Evolutionary conservation across 2,329 filamentous ascomycete species (phyloP).

Genomic region (Calonectria hongkongensis): DNA sequence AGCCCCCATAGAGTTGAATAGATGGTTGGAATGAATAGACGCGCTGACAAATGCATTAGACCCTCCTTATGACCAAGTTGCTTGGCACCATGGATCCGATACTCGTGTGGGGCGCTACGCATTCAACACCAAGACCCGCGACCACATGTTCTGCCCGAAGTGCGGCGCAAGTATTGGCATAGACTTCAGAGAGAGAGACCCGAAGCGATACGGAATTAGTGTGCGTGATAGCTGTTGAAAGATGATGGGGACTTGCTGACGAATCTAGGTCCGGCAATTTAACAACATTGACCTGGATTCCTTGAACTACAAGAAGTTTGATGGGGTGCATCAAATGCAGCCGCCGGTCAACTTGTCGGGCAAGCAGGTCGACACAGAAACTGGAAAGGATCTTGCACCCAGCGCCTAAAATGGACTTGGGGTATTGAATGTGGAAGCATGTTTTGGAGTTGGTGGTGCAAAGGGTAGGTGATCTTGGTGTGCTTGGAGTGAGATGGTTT

Average conservation of each 20-base stretch:
- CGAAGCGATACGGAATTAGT: constrained; percentile 64
- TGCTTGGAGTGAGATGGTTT: not conserved
- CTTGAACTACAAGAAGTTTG: constrained; percentile 59
- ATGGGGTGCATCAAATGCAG: constrained; percentile 59
- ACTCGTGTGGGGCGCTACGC: constrained; percentile 51
- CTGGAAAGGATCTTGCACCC: constrained; percentile 33
- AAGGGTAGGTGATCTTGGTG: not conserved
- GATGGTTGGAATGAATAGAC: too few species aligned
- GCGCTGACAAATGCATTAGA: constrained; percentile 55
- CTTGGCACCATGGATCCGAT: constrained; percentile 64
- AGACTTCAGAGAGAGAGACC: constrained; percentile 61
- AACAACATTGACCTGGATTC: constrained; percentile 63
- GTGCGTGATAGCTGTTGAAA: constrained; percentile 54
- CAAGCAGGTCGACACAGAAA: constrained; percentile 32
- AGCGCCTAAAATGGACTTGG: constrained; percentile 17
- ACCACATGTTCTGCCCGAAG: constrained; percentile 69
- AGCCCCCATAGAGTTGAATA: not conserved
- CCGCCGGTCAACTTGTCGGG: constrained; percentile 64
- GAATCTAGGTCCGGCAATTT: constrained; percentile 62
- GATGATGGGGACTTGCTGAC: constrained; percentile 33
- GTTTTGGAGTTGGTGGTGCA: constrained; percentile 18
- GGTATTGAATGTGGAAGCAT: constrained; percentile 9
- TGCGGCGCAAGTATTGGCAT: constrained; percentile 69
- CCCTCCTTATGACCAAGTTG: constrained; percentile 61
- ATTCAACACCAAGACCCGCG: constrained; percentile 69